Percentiles rank a stretch among this genome's conserved stretches.
phyloP scores from a whole-genome alignment of 2,329 filamentous ascomycete genomes.

The Ophiostoma piceae region DNA sequence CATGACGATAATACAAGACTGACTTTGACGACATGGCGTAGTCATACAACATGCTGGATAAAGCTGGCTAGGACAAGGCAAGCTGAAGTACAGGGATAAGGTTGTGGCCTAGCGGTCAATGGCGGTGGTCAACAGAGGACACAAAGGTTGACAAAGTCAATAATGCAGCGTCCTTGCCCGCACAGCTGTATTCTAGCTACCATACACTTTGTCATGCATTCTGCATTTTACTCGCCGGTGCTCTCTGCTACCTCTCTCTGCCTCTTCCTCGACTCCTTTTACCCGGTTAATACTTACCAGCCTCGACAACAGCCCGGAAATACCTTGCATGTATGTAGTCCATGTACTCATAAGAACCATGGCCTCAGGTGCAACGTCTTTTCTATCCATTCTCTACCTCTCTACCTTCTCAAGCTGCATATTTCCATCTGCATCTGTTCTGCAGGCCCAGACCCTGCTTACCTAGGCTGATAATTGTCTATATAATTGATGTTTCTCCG shows the following conservation, averaged over 20 bases:
- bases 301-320: not conserved
- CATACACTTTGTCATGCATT: too few species aligned
- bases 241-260: not conserved
- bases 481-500: not conserved
- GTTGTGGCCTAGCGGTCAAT: not conserved
- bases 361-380: not conserved
- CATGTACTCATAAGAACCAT: not conserved
- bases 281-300: not conserved
- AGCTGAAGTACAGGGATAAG: not conserved
- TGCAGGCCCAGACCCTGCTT: not conserved
- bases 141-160: not conserved
- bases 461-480: not conserved
- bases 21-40: conserved; percentile 2
- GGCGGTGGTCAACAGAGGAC: not conserved
- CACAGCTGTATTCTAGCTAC: not conserved
- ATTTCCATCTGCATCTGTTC: not conserved
- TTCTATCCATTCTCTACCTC: not conserved
- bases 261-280: not conserved
- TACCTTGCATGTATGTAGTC: not conserved
- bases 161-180: not conserved
- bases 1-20: not conserved
- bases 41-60: not conserved
- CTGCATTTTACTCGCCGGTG: not conserved
- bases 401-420: not conserved
- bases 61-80: not conserved